Evolutionary conservation across 2,329 filamentous ascomycete genomes (phyloP).

Genomic region (Monilinia fructigena): DNA sequence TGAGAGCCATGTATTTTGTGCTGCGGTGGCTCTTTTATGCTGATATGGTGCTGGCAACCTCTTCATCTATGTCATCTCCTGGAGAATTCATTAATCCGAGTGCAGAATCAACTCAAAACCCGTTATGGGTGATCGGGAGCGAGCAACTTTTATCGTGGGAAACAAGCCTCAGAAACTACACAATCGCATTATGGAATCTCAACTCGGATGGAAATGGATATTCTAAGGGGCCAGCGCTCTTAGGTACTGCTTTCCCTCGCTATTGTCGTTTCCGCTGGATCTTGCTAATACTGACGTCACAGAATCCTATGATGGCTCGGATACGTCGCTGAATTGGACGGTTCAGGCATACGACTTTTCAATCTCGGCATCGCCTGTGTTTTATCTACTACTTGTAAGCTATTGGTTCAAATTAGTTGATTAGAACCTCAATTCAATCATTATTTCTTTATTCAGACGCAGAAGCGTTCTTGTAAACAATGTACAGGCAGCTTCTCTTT

Average conservation of each 20-base stretch:
- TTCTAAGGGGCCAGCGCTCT: conserved; percentile 15
- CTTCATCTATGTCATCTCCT: not conserved
- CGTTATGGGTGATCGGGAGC: conserved; percentile 11
- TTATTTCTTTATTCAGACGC: not conserved
- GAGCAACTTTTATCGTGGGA: conserved; percentile 21
- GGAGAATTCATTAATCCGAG: conserved; percentile 17
- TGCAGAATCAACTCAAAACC: conserved; percentile 6
- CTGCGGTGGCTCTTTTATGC: conserved; percentile 5
- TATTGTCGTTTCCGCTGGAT: not conserved
- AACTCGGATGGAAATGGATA: conserved; percentile 5
- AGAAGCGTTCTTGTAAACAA: not conserved
- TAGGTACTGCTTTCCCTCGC: conserved; percentile 12
- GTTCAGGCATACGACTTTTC: conserved; percentile 20
- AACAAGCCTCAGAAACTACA: conserved; percentile 20
- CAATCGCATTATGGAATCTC: conserved; percentile 20
- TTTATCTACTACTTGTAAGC: conserved; percentile 23
- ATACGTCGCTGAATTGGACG: conserved; percentile 19
- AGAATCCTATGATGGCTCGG: conserved; percentile 18
- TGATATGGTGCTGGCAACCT: conserved; percentile 15
- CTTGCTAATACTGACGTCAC: not conserved
- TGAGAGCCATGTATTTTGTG: not conserved
- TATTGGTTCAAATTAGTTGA: not conserved
- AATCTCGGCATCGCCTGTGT: conserved; percentile 11
- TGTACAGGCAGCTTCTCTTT: not conserved
- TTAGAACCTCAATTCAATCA: not conserved